Conservation (phyloP, 208 protist species). For the Leishmania aethiopica region DNA sequence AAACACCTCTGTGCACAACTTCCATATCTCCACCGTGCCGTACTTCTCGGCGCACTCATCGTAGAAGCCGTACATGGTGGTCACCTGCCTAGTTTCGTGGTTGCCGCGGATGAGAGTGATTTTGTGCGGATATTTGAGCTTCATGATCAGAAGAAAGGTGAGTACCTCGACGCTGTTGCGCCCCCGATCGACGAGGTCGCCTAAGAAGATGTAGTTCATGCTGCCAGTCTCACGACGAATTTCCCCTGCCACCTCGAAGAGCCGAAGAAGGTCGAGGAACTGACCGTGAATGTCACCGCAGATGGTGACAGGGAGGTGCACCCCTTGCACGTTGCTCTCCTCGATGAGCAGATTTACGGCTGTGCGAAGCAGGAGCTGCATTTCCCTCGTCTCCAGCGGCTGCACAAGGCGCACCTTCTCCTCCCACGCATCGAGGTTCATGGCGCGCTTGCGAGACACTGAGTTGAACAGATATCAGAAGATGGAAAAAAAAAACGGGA, state of each 20-base stretch:
- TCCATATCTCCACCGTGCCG: slow-evolving; percentile 95
- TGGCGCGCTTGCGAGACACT: background rate
- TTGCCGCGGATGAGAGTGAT: slow-evolving; percentile 93
- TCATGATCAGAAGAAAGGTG: slow-evolving; percentile 92
- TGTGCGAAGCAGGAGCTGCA: slow-evolving; percentile 66
- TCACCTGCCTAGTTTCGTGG: slow-evolving; percentile 89
- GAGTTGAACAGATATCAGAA: background rate
- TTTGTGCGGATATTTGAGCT: slow-evolving; percentile 87
- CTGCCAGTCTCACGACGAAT: slow-evolving; percentile 53
- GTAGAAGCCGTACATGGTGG: slow-evolving; percentile 93
- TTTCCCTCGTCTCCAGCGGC: slow-evolving; percentile 62
- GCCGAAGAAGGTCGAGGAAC: slow-evolving; percentile 97
- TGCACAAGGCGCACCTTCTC: slow-evolving; percentile 63
- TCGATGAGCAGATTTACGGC: slow-evolving; percentile 80
- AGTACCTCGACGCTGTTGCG: slow-evolving; percentile 95
- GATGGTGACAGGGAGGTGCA: slow-evolving; percentile 96
- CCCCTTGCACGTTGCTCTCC: slow-evolving; percentile 95
- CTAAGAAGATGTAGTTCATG: slow-evolving; percentile 93
- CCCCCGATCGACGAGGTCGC: slow-evolving; percentile 96
- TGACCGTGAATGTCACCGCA: slow-evolving; percentile 99
- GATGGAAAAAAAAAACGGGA: background rate
- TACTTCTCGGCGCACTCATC: slow-evolving; percentile 91
- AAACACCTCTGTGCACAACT: slow-evolving; percentile 98
- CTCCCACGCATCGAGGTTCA: slow-evolving; percentile 77
- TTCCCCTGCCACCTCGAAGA: slow-evolving; percentile 95